phyloP scores from a whole-genome alignment of 257 asterid species.

The Ehretia macrophylla region DNA sequence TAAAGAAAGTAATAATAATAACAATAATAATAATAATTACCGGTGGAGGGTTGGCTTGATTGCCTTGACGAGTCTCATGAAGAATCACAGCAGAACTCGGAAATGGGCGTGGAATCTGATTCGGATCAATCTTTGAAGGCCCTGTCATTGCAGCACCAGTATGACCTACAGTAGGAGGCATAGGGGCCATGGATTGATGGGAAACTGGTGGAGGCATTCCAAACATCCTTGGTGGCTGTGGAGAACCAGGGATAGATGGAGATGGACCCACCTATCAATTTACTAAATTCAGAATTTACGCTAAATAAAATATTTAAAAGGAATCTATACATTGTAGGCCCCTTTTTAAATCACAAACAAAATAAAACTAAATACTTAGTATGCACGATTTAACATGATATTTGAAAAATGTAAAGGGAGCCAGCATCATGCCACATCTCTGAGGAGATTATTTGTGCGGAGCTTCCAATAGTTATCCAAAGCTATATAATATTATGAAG shows the following conservation, averaged over 20 bases:
- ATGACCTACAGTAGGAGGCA: slow-evolving; percentile 50
- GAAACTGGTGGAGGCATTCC: slow-evolving; percentile 83
- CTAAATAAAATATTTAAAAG: slow-evolving; percentile 4
- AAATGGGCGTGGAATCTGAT: slow-evolving; percentile 92
- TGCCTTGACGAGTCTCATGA: slow-evolving; percentile 94
- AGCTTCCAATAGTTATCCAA: no score
- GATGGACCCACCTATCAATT: slow-evolving; percentile 63
- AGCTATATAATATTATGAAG: no score
- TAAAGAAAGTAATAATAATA: no score
- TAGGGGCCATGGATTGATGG: slow-evolving; percentile 63
- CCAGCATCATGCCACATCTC: no score
- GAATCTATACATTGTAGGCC: no score
- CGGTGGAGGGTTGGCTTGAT: slow-evolving; percentile 99
- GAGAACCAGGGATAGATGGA: slow-evolving; percentile 57
- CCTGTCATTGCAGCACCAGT: slow-evolving; percentile 42
- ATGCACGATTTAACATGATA: no score
- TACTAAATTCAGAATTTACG: slow-evolving; percentile 22
- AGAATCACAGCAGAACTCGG: slow-evolving; percentile 58
- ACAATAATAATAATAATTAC: slow-evolving; percentile 28
- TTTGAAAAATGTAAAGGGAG: no score
- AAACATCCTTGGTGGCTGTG: slow-evolving; percentile 65
- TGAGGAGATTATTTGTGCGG: no score
- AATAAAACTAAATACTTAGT: slow-evolving; percentile 1
- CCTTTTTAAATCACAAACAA: no score
- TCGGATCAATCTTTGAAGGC: slow-evolving; percentile 89